These are phyloP conservation scores for Penicillium sp. DNA, from an alignment of 2,329 filamentous ascomycete species.

Conservation along the genomic window DNA sequence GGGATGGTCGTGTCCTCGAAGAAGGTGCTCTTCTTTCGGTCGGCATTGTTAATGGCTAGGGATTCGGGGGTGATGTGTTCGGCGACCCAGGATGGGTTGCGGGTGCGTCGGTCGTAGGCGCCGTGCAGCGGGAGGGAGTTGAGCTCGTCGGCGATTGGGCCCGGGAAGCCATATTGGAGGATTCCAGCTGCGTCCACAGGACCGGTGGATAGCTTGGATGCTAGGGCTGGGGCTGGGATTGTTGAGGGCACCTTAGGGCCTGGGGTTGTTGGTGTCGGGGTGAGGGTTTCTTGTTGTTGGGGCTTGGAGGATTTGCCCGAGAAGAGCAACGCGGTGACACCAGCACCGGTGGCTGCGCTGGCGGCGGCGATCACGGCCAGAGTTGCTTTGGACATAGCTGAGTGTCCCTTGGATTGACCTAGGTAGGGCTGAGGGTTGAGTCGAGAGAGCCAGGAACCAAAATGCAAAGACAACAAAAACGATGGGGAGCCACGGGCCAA, in stretches of 20 bases:
- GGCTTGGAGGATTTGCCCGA: conserved; percentile 51
- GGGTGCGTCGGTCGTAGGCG: conserved; percentile 82
- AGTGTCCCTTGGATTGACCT: conserved; percentile 24
- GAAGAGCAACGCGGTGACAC: conserved; percentile 67
- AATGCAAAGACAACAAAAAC: conserved; percentile 14
- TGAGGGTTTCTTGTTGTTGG: conserved; percentile 26
- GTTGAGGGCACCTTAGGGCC: conserved; percentile 34
- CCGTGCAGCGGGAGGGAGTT: conserved; percentile 75
- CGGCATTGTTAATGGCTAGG: conserved; percentile 69
- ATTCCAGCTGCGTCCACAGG: conserved; percentile 73
- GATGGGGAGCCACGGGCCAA: conserved; percentile 25
- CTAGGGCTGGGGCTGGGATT: conserved; percentile 24
- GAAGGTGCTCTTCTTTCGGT: conserved; percentile 82
- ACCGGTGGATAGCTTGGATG: conserved; percentile 21
- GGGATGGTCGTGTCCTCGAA: conserved; percentile 78
- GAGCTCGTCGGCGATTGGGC: conserved; percentile 80
- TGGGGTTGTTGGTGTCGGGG: conserved; percentile 30
- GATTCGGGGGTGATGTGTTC: conserved; percentile 95
- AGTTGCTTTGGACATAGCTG: conserved; percentile 74
- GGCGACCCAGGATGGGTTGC: conserved; percentile 91
- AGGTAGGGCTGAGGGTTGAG: background rate
- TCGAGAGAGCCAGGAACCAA: conserved; percentile 3
- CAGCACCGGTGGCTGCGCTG: conserved; percentile 74
- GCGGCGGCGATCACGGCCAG: conserved; percentile 73
- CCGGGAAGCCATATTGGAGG: conserved; percentile 88